Conservation (phyloP, 768 basidiomycete species). For the Xerocomellus chrysenteron region DNA sequence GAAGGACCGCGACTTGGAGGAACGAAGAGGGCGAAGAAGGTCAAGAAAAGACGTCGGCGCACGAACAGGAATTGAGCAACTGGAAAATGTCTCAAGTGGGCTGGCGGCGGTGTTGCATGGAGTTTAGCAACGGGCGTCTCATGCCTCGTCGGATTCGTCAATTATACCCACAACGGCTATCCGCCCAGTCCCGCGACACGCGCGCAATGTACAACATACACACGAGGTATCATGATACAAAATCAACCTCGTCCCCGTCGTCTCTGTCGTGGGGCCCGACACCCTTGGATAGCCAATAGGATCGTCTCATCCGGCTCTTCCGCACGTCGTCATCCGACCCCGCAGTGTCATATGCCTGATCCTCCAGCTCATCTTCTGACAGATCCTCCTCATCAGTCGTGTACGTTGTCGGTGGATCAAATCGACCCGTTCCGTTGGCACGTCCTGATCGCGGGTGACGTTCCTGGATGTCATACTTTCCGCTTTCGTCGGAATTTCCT, state of each 20-base stretch:
- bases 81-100: background rate
- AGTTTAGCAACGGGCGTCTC: conserved; percentile 6
- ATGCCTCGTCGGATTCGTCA: background rate
- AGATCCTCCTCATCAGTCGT: conserved; percentile 46
- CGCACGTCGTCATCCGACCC: conserved; percentile 26
- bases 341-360: conserved; percentile 22
- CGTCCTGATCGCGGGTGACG: conserved; percentile 48
- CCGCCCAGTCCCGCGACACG: background rate
- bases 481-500: conserved; percentile 48
- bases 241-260: conserved; percentile 3
- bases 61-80: background rate
- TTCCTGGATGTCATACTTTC: conserved; percentile 54
- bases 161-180: background rate
- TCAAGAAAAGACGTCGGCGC: background rate
- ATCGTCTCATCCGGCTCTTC: conserved; percentile 31
- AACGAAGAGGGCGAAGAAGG: background rate
- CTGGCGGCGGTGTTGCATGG: conserved; percentile 5
- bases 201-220: background rate
- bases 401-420: conserved; percentile 45
- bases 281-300: conserved; percentile 61
- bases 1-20: background rate
- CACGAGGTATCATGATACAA: background rate
- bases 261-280: conserved; percentile 31
- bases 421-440: conserved; percentile 36
- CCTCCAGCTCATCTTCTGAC: conserved; percentile 30